Evolutionary conservation across 768 basidiomycete genomes (phyloP).

Genomic region (Stropharia rugosoannulata): DNA sequence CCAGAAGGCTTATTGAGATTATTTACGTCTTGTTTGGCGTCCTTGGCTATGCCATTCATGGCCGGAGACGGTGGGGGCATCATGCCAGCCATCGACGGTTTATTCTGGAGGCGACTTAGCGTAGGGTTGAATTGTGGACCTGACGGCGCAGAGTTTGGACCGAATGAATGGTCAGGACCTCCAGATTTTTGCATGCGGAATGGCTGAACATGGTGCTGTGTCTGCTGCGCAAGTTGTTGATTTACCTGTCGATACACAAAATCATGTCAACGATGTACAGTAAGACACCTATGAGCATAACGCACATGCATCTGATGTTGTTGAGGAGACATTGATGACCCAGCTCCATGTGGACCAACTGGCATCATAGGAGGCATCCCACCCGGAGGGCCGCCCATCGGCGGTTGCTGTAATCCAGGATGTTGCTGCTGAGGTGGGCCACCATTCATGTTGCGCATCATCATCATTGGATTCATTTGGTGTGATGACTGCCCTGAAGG

Average conservation of each 20-base stretch:
- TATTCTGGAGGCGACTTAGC: constrained; percentile 8
- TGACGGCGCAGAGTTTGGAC: not conserved
- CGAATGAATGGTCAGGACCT: not conserved
- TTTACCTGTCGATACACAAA: not conserved
- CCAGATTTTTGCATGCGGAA: constrained; percentile 5
- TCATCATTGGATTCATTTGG: not conserved
- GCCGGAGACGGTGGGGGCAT: constrained; percentile 15
- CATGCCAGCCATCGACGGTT: constrained; percentile 11
- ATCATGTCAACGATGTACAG: not conserved
- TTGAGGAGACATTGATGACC: constrained; percentile 7
- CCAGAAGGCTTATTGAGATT: constrained; percentile 1
- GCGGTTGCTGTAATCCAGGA: constrained; percentile 1
- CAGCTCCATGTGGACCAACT: not conserved
- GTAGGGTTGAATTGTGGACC: constrained; percentile 7
- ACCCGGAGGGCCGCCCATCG: constrained; percentile 4
- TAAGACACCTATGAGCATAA: not conserved
- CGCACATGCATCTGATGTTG: constrained; percentile 11
- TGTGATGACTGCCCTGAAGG: constrained; percentile 1
- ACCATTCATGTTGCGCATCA: constrained; percentile 2
- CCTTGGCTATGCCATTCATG: constrained; percentile 15
- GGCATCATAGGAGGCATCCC: constrained; percentile 6
- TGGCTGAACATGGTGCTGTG: not conserved
- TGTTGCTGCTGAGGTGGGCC: constrained; percentile 4
- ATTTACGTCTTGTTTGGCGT: constrained; percentile 6
- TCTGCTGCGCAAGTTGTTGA: constrained; percentile 8